A percentile compares a stretch with the other conserved stretches of the same genome.
Conservation (phyloP, 108 stramenopile genomes). For the Parietichytrium sp. region DNA sequence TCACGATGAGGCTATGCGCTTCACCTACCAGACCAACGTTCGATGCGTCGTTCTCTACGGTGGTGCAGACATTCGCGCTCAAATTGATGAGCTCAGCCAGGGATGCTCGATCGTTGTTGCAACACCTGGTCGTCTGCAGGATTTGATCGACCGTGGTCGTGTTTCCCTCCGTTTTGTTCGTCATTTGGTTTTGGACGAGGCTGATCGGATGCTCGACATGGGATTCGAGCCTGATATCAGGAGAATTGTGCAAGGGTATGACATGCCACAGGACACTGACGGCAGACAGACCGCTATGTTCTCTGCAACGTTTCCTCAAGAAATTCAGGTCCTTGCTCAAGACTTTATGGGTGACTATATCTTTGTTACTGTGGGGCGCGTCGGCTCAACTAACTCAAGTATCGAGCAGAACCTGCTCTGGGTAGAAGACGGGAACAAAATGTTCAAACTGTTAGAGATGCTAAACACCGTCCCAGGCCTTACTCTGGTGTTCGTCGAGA, state of each 20-base stretch:
- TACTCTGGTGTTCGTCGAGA: slow-evolving; percentile 95
- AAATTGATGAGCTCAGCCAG: slow-evolving; percentile 75
- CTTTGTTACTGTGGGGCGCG: slow-evolving; percentile 40
- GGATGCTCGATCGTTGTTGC: slow-evolving; percentile 84
- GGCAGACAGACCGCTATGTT: slow-evolving; percentile 92
- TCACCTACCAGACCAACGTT: slow-evolving; percentile 91
- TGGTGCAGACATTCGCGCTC: slow-evolving; percentile 88
- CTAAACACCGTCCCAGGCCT: slow-evolving; percentile 67
- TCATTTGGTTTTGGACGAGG: slow-evolving; percentile 94
- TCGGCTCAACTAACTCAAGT: slow-evolving; percentile 26
- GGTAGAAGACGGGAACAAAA: slow-evolving; percentile 86
- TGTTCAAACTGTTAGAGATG: slow-evolving; percentile 72
- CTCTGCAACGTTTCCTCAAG: slow-evolving; percentile 95
- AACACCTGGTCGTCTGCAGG: slow-evolving; percentile 90
- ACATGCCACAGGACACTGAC: slow-evolving; percentile 62
- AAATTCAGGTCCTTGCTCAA: slow-evolving; percentile 89
- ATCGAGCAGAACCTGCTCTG: slow-evolving; percentile 68
- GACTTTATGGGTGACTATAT: slow-evolving; percentile 79
- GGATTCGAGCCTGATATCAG: slow-evolving; percentile 99
- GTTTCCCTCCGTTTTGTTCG: slow-evolving; percentile 74
- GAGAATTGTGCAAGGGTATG: slow-evolving; percentile 73
- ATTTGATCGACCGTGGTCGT: slow-evolving; percentile 87
- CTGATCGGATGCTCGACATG: slow-evolving; percentile 91
- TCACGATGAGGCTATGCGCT: slow-evolving; percentile 90
- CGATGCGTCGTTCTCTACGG: slow-evolving; percentile 91